A percentile compares a stretch with the other conserved stretches of the same genome.
Evolutionary conservation across 306 rosid genomes (phyloP).

Genomic region (Cucurbita argyrosperma): DNA sequence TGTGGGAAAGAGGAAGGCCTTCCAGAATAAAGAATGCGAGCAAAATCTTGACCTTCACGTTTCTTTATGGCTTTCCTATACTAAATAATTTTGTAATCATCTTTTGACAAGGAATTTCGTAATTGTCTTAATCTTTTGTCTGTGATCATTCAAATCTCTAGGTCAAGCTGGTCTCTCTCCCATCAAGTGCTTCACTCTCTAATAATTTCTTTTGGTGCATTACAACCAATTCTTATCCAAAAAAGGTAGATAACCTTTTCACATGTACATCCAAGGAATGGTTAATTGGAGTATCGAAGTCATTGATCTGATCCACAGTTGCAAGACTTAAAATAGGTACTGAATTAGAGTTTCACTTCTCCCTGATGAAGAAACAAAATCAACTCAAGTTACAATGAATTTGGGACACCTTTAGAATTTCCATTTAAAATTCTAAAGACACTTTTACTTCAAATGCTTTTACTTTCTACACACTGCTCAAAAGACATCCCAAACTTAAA

Average conservation of each 20-base stretch:
- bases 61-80: background rate
- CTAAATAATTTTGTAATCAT: background rate
- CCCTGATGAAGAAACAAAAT: background rate
- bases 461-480: background rate
- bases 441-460: background rate
- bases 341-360: background rate
- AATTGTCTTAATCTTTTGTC: background rate
- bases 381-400: background rate
- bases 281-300: background rate
- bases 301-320: background rate
- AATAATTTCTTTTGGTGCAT: background rate
- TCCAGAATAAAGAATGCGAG: background rate
- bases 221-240: background rate
- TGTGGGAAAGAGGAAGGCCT: background rate
- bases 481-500: background rate
- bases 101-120: background rate
- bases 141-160: background rate
- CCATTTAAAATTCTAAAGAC: background rate
- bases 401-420: background rate
- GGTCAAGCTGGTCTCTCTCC: background rate
- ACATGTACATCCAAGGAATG: background rate
- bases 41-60: background rate
- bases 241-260: background rate
- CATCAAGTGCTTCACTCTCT: background rate
- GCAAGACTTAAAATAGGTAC: background rate